A percentile compares a stretch with the other conserved stretches of the same genome.
Conservation (phyloP, 2,329 filamentous ascomycete species). For the Aureobasidium uvarum region DNA sequence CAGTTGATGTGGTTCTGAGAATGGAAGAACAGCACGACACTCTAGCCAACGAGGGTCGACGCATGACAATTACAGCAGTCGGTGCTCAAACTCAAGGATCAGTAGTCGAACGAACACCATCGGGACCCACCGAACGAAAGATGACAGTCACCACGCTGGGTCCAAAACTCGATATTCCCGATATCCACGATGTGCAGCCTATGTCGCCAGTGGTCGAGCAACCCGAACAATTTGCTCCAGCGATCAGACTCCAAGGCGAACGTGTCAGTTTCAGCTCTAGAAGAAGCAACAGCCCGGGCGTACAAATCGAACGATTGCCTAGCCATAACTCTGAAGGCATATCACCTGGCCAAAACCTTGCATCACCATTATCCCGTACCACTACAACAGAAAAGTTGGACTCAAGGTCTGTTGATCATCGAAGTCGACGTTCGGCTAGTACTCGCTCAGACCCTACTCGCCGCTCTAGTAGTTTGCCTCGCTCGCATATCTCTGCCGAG, state of each 20-base stretch:
- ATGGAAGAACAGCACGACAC: slow-evolving; percentile 25
- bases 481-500: neutral
- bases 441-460: neutral
- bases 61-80: slow-evolving; percentile 30
- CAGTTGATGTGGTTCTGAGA: slow-evolving; percentile 31
- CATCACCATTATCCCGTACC: neutral
- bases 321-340: neutral
- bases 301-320: neutral
- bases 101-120: neutral
- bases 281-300: neutral
- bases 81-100: slow-evolving; percentile 25
- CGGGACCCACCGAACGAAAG: neutral
- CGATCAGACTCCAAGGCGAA: slow-evolving; percentile 17
- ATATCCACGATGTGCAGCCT: neutral
- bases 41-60: slow-evolving; percentile 18
- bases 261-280: neutral
- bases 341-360: neutral
- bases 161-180: neutral
- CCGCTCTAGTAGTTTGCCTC: neutral
- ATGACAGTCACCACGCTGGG: slow-evolving; percentile 14
- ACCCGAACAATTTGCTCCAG: neutral
- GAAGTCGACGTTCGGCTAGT: neutral
- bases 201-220: slow-evolving; percentile 9
- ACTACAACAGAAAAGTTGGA: neutral
- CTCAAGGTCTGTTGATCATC: neutral